Base-by-base conservation (phyloP, 164 flowering plant genomes). In the Nelumbo lutea region DNA sequence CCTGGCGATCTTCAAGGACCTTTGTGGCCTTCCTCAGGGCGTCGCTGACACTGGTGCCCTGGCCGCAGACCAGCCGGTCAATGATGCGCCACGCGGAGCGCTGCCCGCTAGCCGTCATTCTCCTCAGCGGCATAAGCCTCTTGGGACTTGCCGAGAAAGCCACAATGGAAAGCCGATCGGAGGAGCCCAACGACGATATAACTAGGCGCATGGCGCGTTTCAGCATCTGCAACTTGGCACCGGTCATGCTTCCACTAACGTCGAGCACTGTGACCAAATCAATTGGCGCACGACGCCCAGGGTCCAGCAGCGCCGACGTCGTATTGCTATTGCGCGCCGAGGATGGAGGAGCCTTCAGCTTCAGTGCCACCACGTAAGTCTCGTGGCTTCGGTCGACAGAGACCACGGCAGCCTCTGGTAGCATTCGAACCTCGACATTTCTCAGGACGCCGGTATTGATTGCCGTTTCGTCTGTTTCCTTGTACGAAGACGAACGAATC, bases 1-100 rank as follows among this genome's bases (percentile, higher is more conserved):
- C 95, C 55, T 97, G 76, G 42, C 99, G 79, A 42, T 93, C 98
- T 46, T 96, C 98, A 0, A 96, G 84, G 14, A 91, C 94, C 68
- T 85, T 90, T 2, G 90, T 72, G 10, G 98, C 99, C 68, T 87
- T 85, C 6, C 83, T 73, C 43, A 96, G 76, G 1, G 98, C 99
- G 6, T 90, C 97, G 11, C 81, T 82, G 4, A 83, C 88, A 65
- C 86, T 70, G 6, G 76, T 74, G 7, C 98, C 96, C 13, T 84
- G 84, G 27, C 90, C 79, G 70, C 86, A 78, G 2, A 56, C 81
- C 5, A 93, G 85, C 75, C 88, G 86, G 66, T 90, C 98, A 51
- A 92, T 72, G 62, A 88, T 77, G 42, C 82, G 81, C 71, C 92
- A 78, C 1, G 95, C 97, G 27, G 80, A 66, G 38, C 87, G 81